Evolutionary conservation across 371 early-diverging fungal species (phyloP), one percentile per base, ranked within the genome.

Genomic region (Zychaea mexicana): DNA sequence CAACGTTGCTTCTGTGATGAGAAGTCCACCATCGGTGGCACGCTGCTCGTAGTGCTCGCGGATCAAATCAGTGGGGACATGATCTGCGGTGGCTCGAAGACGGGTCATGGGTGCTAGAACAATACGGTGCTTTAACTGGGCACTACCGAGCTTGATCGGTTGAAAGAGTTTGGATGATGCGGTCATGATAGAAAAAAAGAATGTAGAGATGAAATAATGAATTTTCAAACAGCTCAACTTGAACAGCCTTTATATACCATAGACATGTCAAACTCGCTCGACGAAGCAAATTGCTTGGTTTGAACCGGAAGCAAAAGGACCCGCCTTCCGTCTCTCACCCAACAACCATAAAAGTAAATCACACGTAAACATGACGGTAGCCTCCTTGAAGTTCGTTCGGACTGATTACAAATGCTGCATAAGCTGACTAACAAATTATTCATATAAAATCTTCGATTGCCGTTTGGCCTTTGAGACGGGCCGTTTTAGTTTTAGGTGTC

Each of bases 41-140:
- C 90, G 77, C 67, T 90, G 88, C 2, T 45, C 67, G 59, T 88
- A 90, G 63, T 88, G 83, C 52, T 81, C 77, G 7, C 66, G 76
- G 55, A 73, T 64, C 21, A 84, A 60, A 63, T 72, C 73, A 31
- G 77, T 76, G 0, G 86, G 82, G 19, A 55, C 61, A 36, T 62
- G 60, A 5, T 67, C 38, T 1, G 33, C 61, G 9, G 47, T 27
- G 30, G 71, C 70, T 22, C 88, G 76, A 30, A 72, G 71, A 9
- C 85, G 72, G 2, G 89, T 88, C 58, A 86, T 52, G 4, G 86
- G 85, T 2, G 77, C 82, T 55, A 85, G 57, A 15, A 74, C 85
- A 54, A 86, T 69, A 52, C 89, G 79, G 66, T 88, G 87, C 38
- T 74, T 28, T 6, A 82, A 32, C 13, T 24, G 13, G 13, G 31